Evolutionary conservation across 2,329 filamentous ascomycete genomes (phyloP).

Genomic region (Paraconiothyrium brasiliense): DNA sequence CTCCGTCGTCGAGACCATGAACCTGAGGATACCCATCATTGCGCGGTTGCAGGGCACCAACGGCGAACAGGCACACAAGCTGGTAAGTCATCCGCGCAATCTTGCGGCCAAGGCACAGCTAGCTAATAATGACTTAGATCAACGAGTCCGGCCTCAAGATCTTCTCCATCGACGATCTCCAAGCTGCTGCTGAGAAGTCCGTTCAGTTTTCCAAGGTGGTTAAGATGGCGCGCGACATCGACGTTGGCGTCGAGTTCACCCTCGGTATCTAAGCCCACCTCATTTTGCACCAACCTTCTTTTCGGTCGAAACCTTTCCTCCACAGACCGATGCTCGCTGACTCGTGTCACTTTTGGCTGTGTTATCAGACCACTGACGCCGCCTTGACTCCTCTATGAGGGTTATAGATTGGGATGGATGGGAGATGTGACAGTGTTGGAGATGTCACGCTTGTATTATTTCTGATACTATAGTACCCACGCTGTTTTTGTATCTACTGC

Average conservation of each 20-base stretch:
- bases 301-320: slow-evolving; percentile 9
- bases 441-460: slow-evolving; percentile 24
- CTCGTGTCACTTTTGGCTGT: slow-evolving; percentile 18
- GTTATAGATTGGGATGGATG: slow-evolving; percentile 12
- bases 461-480: slow-evolving; percentile 16
- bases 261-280: slow-evolving; percentile 74
- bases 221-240: slow-evolving; percentile 97
- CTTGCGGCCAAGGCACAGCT: background rate
- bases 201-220: slow-evolving; percentile 99
- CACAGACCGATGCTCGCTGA: slow-evolving; percentile 18
- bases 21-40: slow-evolving; percentile 96
- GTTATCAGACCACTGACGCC: slow-evolving; percentile 16
- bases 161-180: slow-evolving; percentile 98
- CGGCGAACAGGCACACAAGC: slow-evolving; percentile 90
- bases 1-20: slow-evolving; percentile 91
- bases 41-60: slow-evolving; percentile 98
- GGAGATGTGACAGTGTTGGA: background rate
- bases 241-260: slow-evolving; percentile 78
- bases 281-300: slow-evolving; percentile 3
- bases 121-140: slow-evolving; percentile 62
- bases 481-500: slow-evolving; percentile 23
- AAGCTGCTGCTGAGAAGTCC: slow-evolving; percentile 95
- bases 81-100: slow-evolving; percentile 58
- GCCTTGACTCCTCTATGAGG: background rate
- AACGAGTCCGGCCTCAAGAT: slow-evolving; percentile 99